Conservation (phyloP, 2,329 filamentous ascomycete genomes). For the Stagonosporopsis cucurbitacearum region DNA sequence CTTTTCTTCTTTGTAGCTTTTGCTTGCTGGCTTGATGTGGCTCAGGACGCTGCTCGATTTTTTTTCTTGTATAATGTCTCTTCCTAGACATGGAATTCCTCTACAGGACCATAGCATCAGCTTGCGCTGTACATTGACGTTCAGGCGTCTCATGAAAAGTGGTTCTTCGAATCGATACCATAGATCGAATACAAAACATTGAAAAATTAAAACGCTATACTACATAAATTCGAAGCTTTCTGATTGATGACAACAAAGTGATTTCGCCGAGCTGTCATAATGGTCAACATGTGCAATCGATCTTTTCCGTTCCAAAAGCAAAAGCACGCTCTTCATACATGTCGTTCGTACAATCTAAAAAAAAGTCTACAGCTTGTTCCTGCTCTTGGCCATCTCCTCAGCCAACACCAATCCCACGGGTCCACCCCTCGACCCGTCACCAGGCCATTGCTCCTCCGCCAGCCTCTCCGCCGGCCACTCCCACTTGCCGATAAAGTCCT, state of each 20-base stretch:
- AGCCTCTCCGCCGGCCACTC: constrained; percentile 55
- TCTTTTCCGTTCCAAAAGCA: neutral
- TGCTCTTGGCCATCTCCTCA: constrained; percentile 49
- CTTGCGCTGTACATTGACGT: constrained; percentile 5
- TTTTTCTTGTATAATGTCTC: constrained; percentile 7
- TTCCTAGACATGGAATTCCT: neutral
- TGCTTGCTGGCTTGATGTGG: neutral
- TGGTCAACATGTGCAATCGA: constrained; percentile 5
- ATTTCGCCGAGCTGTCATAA: constrained; percentile 5
- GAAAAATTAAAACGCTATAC: neutral
- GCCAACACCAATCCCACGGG: constrained; percentile 48
- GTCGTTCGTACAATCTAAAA: neutral
- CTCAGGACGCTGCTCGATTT: constrained; percentile 7
- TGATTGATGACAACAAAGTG: neutral
- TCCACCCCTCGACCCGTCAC: constrained; percentile 50
- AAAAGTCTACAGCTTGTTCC: constrained; percentile 36
- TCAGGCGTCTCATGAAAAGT: neutral
- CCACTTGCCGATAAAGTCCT: constrained; percentile 68
- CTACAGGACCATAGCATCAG: constrained; percentile 7
- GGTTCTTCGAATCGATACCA: neutral
- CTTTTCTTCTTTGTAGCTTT: neutral
- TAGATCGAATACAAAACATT: neutral
- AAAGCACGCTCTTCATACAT: neutral
- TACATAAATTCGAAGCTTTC: neutral
- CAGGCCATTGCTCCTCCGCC: constrained; percentile 45